These are phyloP conservation scores for Calonectria montana DNA, from an alignment of 2,329 filamentous ascomycete species.

Conservation along the genomic window DNA sequence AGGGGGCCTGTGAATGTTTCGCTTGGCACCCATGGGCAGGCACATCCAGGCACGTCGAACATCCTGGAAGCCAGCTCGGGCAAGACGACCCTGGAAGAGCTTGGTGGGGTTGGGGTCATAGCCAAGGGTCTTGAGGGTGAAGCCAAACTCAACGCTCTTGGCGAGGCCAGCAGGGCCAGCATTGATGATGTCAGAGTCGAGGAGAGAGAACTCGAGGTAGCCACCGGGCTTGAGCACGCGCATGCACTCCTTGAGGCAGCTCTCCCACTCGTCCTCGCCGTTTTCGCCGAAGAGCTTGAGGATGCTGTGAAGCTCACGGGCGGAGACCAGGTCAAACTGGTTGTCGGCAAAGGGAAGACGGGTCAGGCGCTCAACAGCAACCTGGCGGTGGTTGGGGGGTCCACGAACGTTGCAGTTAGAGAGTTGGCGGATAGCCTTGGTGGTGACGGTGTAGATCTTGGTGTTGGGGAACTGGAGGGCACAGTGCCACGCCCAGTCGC, in stretches of 20 bases:
- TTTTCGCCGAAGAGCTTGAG: constrained; percentile 79
- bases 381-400: constrained; percentile 87
- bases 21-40: constrained; percentile 78
- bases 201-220: constrained; percentile 88
- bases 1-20: constrained; percentile 45
- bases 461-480: constrained; percentile 86
- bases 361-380: constrained; percentile 81
- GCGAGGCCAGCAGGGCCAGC: constrained; percentile 83
- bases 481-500: constrained; percentile 97
- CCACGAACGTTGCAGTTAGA: constrained; percentile 82
- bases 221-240: constrained; percentile 94
- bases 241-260: constrained; percentile 85
- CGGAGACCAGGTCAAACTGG: constrained; percentile 92
- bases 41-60: constrained; percentile 90
- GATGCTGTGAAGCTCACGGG: constrained; percentile 85
- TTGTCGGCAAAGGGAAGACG: constrained; percentile 86
- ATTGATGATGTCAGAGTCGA: constrained; percentile 92
- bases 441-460: constrained; percentile 89
- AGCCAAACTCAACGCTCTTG: constrained; percentile 91
- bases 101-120: constrained; percentile 90
- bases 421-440: constrained; percentile 75
- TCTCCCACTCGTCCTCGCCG: constrained; percentile 86
- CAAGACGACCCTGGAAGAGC: constrained; percentile 80
- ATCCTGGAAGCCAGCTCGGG: constrained; percentile 80
- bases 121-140: constrained; percentile 87